Evolutionary conservation across 768 basidiomycete genomes (phyloP), one percentile per base, ranked within the genome.

Genomic region (Mycena olivaceomarginata): DNA sequence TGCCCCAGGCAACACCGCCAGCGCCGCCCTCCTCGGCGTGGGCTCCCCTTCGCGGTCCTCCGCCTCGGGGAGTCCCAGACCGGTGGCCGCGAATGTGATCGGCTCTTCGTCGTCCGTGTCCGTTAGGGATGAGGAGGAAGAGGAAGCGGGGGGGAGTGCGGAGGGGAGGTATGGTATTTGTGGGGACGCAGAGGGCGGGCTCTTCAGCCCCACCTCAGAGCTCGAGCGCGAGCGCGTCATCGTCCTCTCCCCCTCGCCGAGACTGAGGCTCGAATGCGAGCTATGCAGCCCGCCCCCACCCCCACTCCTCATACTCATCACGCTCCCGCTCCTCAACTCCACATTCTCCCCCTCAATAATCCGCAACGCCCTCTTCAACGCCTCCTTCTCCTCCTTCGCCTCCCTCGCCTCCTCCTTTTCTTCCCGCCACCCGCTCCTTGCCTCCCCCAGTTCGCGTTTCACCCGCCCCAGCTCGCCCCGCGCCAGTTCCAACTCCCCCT

Each of bases 401-500:
- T 90, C 82, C 46, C 84, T 83, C 1, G 86, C 83, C 69, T 89
- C 90, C 37, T 83, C 93, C 25, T 95, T 85, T 18, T 96, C 84
- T 60, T 90, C 90, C 31, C 83, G 93, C 25, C 96, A 86, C 16
- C 95, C 84, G 10, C 87, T 86, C 16, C 94, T 88, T 12, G 94
- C 94, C 41, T 91, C 90, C 43, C 86, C 87, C 15, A 97, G 83
- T 0, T 94, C 95, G 37, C 93, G 82, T 41, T 85, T 87, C 0
- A 91, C 85, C 77, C 93, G 92, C 39, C 87, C 89, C 39, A 96
- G 87, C 81, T 96, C 90, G 76, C 95, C 94, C 43, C 85, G 87
- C 0, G 91, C 85, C 77, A 93, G 92, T 39, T 87, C 89, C 39
- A 97, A 87, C 81, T 96, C 90, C 75, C 95, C 94, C 82, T 95